Base-by-base conservation (phyloP, 2,329 filamentous ascomycete species). In the Furcasterigmium furcatum region DNA sequence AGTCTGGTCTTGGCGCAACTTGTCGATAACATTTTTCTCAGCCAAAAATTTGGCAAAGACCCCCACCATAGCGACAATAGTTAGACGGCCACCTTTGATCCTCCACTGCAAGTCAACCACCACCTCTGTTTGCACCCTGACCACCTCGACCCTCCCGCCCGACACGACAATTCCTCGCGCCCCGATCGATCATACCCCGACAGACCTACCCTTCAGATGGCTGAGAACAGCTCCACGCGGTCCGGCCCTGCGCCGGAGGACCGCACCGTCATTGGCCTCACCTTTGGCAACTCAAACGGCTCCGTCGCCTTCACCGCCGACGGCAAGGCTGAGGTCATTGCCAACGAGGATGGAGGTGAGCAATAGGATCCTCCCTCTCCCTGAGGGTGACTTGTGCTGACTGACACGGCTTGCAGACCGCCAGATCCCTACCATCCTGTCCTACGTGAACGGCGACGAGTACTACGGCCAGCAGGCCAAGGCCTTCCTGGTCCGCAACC, bases 261-360 rank as follows among this genome's bases (percentile, higher is more conserved):
- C 57, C 77, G 82, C 59, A 75, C 78, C 60, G 89, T 87, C 65
- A 97, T 99, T 71, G 94, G 94, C 67, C 91, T 99, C 65, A 88
- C 91, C 56, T 96, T 97, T 77, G 94, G 94, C 72, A 99, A 97
- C 77, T 91, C 91, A 51, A 95, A 96, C 84, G 95, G 90, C 74
- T 96, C 91, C 50, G 96, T 99, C 72, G 92, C 92, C 59, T 91
- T 85, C 66, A 95, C 91, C 39, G 81, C 85, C 51, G 92, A 97
- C 62, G 92, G 95, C 70, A 95, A 95, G 77, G 86, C 91, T 54
- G 90, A 96, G 67, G 92, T 99, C 53, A 97, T 99, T 72, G 94
- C 94, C 63, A 97, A 99, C 73, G 94, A 97, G 75, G 94, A 97
- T 64, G 94, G 94, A 77, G 89, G 89, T 52, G 35, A 49, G 50